A percentile compares a stretch with the other conserved stretches of the same genome.
These are phyloP conservation scores for Multifurca ochricompacta DNA, from an alignment of 768 basidiomycete genomes.

Conservation along the genomic window DNA sequence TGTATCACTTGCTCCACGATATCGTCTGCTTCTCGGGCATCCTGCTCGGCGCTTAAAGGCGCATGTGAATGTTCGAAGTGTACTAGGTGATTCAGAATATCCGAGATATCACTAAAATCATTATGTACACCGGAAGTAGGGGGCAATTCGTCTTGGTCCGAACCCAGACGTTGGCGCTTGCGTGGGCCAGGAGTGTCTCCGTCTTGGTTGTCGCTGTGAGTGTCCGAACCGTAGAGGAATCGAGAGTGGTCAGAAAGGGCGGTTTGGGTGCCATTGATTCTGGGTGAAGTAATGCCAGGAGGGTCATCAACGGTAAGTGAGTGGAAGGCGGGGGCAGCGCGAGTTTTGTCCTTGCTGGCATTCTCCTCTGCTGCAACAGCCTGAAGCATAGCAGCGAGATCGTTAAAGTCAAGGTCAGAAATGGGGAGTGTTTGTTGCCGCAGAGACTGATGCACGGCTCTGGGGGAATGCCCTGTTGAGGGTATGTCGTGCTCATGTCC, in stretches of 20 bases:
- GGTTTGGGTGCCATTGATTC: constrained; percentile 5
- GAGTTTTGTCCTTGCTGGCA: constrained; percentile 46
- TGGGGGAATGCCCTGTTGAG: constrained; percentile 7
- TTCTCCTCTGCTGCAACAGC: constrained; percentile 42
- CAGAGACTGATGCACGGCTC: constrained; percentile 6
- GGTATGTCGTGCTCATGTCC: constrained; percentile 17
- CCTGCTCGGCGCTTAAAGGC: neutral
- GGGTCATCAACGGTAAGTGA: constrained; percentile 57
- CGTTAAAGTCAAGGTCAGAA: constrained; percentile 46
- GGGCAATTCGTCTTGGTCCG: constrained; percentile 28
- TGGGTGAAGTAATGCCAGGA: constrained; percentile 12
- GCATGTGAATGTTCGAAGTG: constrained; percentile 56
- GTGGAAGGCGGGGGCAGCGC: constrained; percentile 71
- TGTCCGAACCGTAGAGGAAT: constrained; percentile 32
- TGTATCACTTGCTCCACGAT: constrained; percentile 11
- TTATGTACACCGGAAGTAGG: constrained; percentile 43
- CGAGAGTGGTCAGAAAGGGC: constrained; percentile 25
- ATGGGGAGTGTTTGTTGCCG: constrained; percentile 4
- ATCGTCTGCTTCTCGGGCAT: constrained; percentile 1
- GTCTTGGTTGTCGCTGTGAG: constrained; percentile 29
- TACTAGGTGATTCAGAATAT: constrained; percentile 67
- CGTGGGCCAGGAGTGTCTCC: constrained; percentile 12
- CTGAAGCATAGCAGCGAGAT: constrained; percentile 72
- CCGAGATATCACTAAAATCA: constrained; percentile 72
- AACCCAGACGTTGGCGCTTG: constrained; percentile 22